Conservation (phyloP, 2,329 filamentous ascomycete species). For the Metarhizium album region DNA sequence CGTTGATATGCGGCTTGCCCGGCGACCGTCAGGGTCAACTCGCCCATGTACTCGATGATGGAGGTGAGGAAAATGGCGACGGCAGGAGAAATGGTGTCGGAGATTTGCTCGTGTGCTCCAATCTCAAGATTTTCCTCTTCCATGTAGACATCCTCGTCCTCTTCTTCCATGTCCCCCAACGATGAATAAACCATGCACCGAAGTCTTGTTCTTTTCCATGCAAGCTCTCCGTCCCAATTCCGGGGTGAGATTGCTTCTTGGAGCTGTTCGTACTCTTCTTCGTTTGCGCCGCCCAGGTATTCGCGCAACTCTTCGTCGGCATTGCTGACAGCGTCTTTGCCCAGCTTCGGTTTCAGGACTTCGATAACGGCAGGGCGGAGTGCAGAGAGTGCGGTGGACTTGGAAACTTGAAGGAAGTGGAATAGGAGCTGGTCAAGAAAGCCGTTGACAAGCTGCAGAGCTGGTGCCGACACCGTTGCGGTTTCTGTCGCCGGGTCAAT, state of each 20-base stretch:
- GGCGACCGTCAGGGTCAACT: constrained; percentile 79
- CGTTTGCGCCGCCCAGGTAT: constrained; percentile 69
- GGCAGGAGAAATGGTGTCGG: constrained; percentile 71
- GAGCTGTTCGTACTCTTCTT: constrained; percentile 57
- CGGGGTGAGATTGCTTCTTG: constrained; percentile 36
- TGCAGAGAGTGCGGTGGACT: constrained; percentile 63
- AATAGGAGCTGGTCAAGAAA: constrained; percentile 92
- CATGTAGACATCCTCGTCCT: constrained; percentile 86
- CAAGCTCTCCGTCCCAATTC: constrained; percentile 81
- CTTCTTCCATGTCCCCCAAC: constrained; percentile 92
- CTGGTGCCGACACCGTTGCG: constrained; percentile 60
- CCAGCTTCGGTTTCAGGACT: constrained; percentile 80
- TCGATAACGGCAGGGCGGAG: constrained; percentile 77
- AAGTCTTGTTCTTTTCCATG: constrained; percentile 87
- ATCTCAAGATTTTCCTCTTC: constrained; percentile 64
- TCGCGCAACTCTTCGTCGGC: constrained; percentile 82
- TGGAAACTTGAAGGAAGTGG: constrained; percentile 72
- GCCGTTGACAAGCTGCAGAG: constrained; percentile 71
- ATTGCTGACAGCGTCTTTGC: constrained; percentile 69
- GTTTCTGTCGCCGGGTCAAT: constrained; percentile 55
- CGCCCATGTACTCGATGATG: constrained; percentile 86
- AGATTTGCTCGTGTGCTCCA: constrained; percentile 43
- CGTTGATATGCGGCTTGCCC: constrained; percentile 73
- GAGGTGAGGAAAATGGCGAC: constrained; percentile 95
- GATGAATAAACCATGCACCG: constrained; percentile 98